phyloP scores from a whole-genome alignment of 1,284 basidiomycete species.

The Lentinula novae-zelandiae region DNA sequence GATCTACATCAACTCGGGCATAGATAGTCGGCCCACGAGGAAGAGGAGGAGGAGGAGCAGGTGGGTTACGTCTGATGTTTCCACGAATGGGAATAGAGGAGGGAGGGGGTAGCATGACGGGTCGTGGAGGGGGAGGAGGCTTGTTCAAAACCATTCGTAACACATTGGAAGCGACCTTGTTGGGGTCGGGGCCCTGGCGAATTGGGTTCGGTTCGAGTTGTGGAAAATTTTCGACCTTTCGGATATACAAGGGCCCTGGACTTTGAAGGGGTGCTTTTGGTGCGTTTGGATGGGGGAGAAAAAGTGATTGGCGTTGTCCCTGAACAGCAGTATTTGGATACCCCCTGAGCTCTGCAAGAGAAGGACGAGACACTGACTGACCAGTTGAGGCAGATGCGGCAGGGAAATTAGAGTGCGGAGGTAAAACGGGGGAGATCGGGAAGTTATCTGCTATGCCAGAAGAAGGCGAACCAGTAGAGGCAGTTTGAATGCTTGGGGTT shows the following conservation, averaged over 20 bases:
- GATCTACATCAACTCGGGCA: slow-evolving; percentile 52
- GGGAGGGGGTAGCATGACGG: slow-evolving; percentile 13
- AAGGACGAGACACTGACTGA: slow-evolving; percentile 24
- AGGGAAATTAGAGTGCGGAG: slow-evolving; percentile 13
- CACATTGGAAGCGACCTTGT: slow-evolving; percentile 19
- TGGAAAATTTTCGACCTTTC: slow-evolving; percentile 18
- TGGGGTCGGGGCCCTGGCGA: slow-evolving; percentile 12
- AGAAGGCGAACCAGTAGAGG: not conserved
- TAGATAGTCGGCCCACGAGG: slow-evolving; percentile 55
- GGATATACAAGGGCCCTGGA: slow-evolving; percentile 60
- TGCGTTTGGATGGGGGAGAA: slow-evolving; percentile 71
- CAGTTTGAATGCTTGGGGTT: not conserved
- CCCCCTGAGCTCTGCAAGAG: slow-evolving; percentile 28
- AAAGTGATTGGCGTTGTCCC: slow-evolving; percentile 45
- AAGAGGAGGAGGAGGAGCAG: slow-evolving; percentile 7
- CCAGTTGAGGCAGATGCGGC: slow-evolving; percentile 16
- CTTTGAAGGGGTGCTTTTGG: slow-evolving; percentile 47
- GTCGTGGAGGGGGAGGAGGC: slow-evolving; percentile 20
- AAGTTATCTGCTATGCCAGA: not conserved
- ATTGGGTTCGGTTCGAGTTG: slow-evolving; percentile 17
- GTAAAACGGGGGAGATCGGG: slow-evolving; percentile 9
- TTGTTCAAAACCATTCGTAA: slow-evolving; percentile 28
- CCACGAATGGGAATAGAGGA: slow-evolving; percentile 15
- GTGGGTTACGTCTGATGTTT: slow-evolving; percentile 10
- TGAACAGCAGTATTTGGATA: not conserved